Percentiles rank a stretch among this genome's conserved stretches.
Evolutionary conservation across 1,284 basidiomycete species (phyloP).

Genomic region (Pseudozyma sp.): DNA sequence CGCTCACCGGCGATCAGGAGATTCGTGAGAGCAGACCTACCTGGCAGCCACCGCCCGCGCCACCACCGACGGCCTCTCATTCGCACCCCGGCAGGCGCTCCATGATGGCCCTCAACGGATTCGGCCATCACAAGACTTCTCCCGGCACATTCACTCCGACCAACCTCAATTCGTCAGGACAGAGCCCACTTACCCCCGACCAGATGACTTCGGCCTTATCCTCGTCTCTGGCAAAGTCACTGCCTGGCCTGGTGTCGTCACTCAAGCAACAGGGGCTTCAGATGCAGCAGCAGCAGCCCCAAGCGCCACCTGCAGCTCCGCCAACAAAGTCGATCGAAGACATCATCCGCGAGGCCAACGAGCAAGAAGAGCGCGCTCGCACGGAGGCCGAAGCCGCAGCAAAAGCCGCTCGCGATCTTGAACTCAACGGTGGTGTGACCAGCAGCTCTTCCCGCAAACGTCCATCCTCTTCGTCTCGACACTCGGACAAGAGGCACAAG

Average conservation of each 20-base stretch:
- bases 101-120: conserved; percentile 19
- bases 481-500: conserved; percentile 47
- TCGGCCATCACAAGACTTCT: conserved; percentile 17
- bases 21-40: conserved; percentile 25
- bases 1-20: conserved; percentile 31
- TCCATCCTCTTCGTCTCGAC: conserved; percentile 32
- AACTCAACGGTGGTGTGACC: conserved; percentile 17
- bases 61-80: conserved; percentile 10
- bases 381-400: conserved; percentile 47
- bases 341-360: conserved; percentile 66
- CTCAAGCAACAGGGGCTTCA: conserved; percentile 35
- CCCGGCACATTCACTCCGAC: conserved; percentile 31
- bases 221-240: conserved; percentile 37
- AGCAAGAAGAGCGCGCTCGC: conserved; percentile 52
- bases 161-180: conserved; percentile 24
- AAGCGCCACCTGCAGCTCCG: conserved; percentile 18
- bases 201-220: conserved; percentile 31
- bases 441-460: conserved; percentile 34
- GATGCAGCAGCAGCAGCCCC: conserved; percentile 19
- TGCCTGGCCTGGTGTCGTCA: conserved; percentile 42
- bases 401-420: conserved; percentile 33
- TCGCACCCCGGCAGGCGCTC: conserved; percentile 12
- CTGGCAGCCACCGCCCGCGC: conserved; percentile 42
- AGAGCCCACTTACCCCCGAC: conserved; percentile 40
- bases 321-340: conserved; percentile 60